Evolutionary conservation across 1,284 basidiomycete genomes (phyloP), one percentile per base, ranked within the genome.

Genomic region (Heterobasidion parviporum): DNA sequence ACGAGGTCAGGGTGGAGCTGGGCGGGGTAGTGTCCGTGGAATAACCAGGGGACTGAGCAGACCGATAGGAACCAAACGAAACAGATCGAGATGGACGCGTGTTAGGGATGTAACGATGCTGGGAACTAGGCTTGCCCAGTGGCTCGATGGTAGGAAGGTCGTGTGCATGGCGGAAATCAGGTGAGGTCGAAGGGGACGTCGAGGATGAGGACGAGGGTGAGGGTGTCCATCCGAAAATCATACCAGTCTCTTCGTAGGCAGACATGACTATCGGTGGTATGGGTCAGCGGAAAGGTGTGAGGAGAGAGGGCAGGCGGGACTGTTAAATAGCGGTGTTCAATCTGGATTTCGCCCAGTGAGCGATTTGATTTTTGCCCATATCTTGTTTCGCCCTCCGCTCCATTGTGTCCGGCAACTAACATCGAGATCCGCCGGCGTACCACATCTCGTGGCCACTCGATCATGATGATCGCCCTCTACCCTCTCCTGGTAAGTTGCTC

Each of bases 1-100:
- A 61, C n/a, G 63, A 60, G 34, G 63, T 41, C 33, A 15, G 53
- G 49, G 44, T 43, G 34, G 57, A 55, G 6, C n/a, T 44, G 15
- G 50, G 52, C 35, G 51, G 47, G 45, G 32, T 48, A 36, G n/a
- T 49, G 47, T 15, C 26, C 8, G 8, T 33, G 32, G 20, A 7
- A 15, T 20, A 7, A 16, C 26, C 32, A 7, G 36, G 18, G 33
- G 35, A 51, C 50, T 35, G 26, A 26, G 26, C 26, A 5, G 26
- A 26, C 26, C 26, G 26, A 26, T 26, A 26, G 26, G 26, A 26
- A 26, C 26, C 26, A 4, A 26, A 26, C 26, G 26, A 26, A 5
- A 26, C 26, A 26, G 26, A 26, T 26, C 26, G 26, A 6, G 26
- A 26, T 26, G 26, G 26, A 26, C 26, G 26, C 26, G 26, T 26